Evolutionary conservation across 352 stramenopile species (phyloP).

Genomic region (Phytophthora sp.): DNA sequence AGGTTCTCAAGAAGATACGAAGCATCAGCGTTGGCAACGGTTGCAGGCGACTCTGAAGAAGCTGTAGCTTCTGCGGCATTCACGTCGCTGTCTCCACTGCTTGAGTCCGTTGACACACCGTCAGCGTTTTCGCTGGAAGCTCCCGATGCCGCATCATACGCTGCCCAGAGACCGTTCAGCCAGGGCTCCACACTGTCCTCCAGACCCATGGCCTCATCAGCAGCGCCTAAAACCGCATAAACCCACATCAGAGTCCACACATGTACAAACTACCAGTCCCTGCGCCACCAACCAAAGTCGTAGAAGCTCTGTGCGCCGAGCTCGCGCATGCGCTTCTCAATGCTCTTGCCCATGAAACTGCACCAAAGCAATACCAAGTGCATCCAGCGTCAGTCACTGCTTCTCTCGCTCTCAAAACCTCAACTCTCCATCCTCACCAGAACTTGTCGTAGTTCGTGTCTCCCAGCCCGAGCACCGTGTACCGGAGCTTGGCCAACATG

Average conservation of each 20-base stretch:
- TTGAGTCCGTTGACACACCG: conserved; percentile 28
- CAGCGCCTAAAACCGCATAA: conserved; percentile 47
- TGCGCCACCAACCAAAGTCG: conserved; percentile 43
- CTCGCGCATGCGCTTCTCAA: conserved; percentile 91
- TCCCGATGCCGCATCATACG: conserved; percentile 49
- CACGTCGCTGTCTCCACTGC: conserved; percentile 12
- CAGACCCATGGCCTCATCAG: conserved; percentile 94
- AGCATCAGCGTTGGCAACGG: no score
- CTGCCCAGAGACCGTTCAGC: conserved; percentile 63
- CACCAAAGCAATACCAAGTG: background rate
- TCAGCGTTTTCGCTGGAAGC: background rate
- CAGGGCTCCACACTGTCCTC: conserved; percentile 96
- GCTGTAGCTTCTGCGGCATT: background rate
- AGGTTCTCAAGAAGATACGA: conserved; percentile 50
- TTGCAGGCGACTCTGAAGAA: no score
- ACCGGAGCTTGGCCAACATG: conserved; percentile 78
- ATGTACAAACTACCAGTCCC: background rate
- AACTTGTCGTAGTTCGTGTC: conserved; percentile 99
- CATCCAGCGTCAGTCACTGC: no score
- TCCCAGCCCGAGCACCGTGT: conserved; percentile 92
- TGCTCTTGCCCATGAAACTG: conserved; percentile 87
- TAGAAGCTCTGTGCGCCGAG: conserved; percentile 87
- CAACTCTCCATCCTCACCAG: no score
- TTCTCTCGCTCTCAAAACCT: no score
- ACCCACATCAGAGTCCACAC: background rate